These are phyloP conservation scores for Clonostachys sp. DNA, from an alignment of 2,329 filamentous ascomycete species.

Conservation along the genomic window DNA sequence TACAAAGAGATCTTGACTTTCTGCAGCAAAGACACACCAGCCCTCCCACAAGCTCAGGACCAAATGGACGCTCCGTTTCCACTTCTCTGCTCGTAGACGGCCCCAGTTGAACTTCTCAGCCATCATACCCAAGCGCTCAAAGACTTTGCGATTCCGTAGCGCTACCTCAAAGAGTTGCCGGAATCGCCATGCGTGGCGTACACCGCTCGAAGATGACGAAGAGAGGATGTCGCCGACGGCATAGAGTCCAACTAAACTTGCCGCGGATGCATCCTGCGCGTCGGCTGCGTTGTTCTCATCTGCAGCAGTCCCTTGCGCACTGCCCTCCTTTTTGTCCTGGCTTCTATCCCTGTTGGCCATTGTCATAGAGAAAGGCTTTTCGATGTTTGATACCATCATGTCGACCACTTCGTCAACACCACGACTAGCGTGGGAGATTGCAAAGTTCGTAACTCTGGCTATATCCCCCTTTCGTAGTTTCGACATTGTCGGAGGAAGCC, in stretches of 20 bases:
- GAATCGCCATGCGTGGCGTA: slow-evolving; percentile 84
- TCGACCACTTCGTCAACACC: slow-evolving; percentile 91
- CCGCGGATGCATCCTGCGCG: slow-evolving; percentile 46
- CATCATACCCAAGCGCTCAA: slow-evolving; percentile 70
- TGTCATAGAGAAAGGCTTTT: slow-evolving; percentile 69
- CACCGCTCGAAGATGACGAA: slow-evolving; percentile 68
- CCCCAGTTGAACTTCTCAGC: slow-evolving; percentile 75
- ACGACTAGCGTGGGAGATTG: slow-evolving; percentile 78
- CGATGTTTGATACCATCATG: slow-evolving; percentile 77
- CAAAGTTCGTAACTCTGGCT: slow-evolving; percentile 80
- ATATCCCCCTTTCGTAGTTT: slow-evolving; percentile 80
- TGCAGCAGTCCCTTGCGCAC: slow-evolving; percentile 15
- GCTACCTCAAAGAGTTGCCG: slow-evolving; percentile 73
- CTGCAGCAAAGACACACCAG: slow-evolving; percentile 69
- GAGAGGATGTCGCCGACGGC: slow-evolving; percentile 74
- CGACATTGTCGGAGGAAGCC: slow-evolving; percentile 71
- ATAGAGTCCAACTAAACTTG: slow-evolving; percentile 78
- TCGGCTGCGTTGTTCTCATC: slow-evolving; percentile 26
- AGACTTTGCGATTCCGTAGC: slow-evolving; percentile 63
- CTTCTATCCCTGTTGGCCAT: slow-evolving; percentile 59
- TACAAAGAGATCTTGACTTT: slow-evolving; percentile 67
- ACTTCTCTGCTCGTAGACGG: slow-evolving; percentile 75
- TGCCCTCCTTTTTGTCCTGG: slow-evolving; percentile 28
- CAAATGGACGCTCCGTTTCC: slow-evolving; percentile 70
- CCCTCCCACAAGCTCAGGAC: slow-evolving; percentile 69